Base-by-base conservation (phyloP, 2,329 filamentous ascomycete species). In the Pseudocercospora eumusae region DNA sequence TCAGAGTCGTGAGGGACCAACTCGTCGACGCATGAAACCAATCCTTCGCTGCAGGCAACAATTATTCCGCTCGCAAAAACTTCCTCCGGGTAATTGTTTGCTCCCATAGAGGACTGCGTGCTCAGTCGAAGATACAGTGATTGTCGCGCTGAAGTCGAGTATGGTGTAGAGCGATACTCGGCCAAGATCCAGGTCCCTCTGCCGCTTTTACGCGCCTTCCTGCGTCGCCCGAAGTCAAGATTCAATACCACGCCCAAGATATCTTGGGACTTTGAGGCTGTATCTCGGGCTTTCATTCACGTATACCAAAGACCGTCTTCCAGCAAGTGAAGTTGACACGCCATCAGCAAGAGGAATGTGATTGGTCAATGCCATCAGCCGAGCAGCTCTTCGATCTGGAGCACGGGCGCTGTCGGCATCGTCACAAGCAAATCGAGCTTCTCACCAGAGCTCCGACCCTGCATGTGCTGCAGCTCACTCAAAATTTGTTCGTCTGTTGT, bases 361-460 rank as follows among this genome's bases (percentile, higher is more conserved):
- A 56, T 56, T 56, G 53, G 53, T 42, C 15, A 27, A 56, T 36
- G 15, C 31, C 28, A 25, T 40, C 31, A 15, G 31, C 53, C 31
- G 53, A 56, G 53, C 47, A 27, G 28, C 47, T 23, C 28, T 7
- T 27, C 47, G 47, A 50, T 50, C 47, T 50, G 13, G 21, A 25
- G 28, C 36, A 42, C 53, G 53, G 53, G 53, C 53, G 53, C 25
- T 28, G 23, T n/a, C 25, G 50, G 47, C 25, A 10, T 33, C 50
- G 31, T 56, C 53, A 56, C 53, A 40, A 56, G 53, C 53, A 56
- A 36, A 42, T 56, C 33, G 33, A 56, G 23, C 50, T 54, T 28
- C 57, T 56, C 50, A 42, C 36, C 50, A 36, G 31, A 27, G 53
- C 53, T 60, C 31, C 59, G 55, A 36, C 54, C 61, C 47, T 52